Percentiles rank a stretch among this genome's conserved stretches.
Conservation (phyloP, 2,329 filamentous ascomycete species). For the Coniochaeta sp. region DNA sequence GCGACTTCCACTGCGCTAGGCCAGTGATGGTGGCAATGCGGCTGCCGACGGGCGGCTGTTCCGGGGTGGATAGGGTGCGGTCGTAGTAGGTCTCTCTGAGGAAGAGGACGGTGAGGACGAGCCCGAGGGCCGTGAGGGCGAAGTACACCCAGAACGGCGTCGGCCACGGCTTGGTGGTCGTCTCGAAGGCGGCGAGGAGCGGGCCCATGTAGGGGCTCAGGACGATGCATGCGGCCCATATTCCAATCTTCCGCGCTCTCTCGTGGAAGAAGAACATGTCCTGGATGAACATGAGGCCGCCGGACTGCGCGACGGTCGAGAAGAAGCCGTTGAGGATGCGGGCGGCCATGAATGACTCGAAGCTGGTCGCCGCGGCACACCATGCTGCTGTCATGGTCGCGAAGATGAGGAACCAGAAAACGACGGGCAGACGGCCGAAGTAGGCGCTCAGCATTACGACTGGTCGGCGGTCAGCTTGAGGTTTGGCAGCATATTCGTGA, state of each 20-base stretch:
- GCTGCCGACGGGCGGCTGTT: slow-evolving; percentile 26
- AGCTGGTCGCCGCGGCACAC: slow-evolving; percentile 35
- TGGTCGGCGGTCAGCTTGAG: slow-evolving; percentile 3
- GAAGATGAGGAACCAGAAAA: slow-evolving; percentile 31
- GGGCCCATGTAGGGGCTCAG: slow-evolving; percentile 37
- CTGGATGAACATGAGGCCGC: slow-evolving; percentile 44
- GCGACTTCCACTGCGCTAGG: slow-evolving; percentile 24
- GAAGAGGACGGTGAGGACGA: slow-evolving; percentile 32
- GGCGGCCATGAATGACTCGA: slow-evolving; percentile 39
- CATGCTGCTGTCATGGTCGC: slow-evolving; percentile 31
- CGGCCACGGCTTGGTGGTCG: slow-evolving; percentile 35
- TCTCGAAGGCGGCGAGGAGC: slow-evolving; percentile 39
- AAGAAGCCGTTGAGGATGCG: slow-evolving; percentile 42
- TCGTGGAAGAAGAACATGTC: slow-evolving; percentile 57
- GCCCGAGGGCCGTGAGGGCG: slow-evolving; percentile 26
- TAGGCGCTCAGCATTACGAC: slow-evolving; percentile 32
- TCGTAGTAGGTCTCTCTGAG: slow-evolving; percentile 44
- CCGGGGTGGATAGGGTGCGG: slow-evolving; percentile 25
- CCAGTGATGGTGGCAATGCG: slow-evolving; percentile 21
- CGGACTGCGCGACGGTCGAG: slow-evolving; percentile 34
- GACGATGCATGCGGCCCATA: slow-evolving; percentile 39
- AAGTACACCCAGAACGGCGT: slow-evolving; percentile 40
- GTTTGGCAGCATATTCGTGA: neutral
- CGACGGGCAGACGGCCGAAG: slow-evolving; percentile 35
- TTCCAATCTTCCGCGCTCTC: slow-evolving; percentile 39